A percentile compares a stretch with the other conserved stretches of the same genome.
Evolutionary conservation across 2,329 filamentous ascomycete species (phyloP).

Genomic region (Arthrobotrys sinensis): DNA sequence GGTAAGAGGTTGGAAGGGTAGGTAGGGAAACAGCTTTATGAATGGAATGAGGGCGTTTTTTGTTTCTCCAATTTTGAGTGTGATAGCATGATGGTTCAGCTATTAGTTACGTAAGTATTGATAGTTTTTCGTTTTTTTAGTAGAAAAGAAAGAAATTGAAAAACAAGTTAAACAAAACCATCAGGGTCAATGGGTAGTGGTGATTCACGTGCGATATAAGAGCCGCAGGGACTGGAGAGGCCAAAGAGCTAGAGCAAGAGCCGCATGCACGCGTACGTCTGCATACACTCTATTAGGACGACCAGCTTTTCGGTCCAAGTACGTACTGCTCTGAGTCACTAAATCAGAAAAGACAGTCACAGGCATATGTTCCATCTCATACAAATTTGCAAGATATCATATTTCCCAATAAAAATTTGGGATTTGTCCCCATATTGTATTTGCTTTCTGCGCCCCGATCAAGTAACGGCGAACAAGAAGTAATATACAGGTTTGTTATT

Average conservation of each 20-base stretch:
- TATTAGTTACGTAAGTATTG: too few relatives aligned
- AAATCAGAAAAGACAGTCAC: constrained; percentile 47
- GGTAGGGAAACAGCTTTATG: background rate
- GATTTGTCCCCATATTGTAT: constrained; percentile 37
- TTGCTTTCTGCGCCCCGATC: constrained; percentile 45
- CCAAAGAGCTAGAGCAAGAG: too few relatives aligned
- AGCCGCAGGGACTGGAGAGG: background rate
- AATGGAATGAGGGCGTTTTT: background rate
- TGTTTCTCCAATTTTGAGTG: background rate
- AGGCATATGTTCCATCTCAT: background rate
- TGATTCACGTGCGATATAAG: background rate
- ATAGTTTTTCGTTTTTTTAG: background rate
- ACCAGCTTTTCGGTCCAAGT: background rate
- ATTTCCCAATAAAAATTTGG: constrained; percentile 6
- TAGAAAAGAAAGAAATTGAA: constrained; percentile 32
- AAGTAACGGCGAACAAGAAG: constrained; percentile 41
- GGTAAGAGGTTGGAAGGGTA: constrained; percentile 12
- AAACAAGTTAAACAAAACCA: constrained; percentile 38
- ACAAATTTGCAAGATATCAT: background rate
- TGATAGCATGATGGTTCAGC: background rate
- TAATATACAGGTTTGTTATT: constrained; percentile 52
- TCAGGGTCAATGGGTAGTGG: background rate
- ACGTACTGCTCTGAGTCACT: background rate
- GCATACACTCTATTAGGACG: background rate
- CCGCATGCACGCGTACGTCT: background rate